Percentiles rank a stretch among this genome's conserved stretches.
Conservation (phyloP, 2,329 filamentous ascomycete species). For the Aspergillus transmontanensis region DNA sequence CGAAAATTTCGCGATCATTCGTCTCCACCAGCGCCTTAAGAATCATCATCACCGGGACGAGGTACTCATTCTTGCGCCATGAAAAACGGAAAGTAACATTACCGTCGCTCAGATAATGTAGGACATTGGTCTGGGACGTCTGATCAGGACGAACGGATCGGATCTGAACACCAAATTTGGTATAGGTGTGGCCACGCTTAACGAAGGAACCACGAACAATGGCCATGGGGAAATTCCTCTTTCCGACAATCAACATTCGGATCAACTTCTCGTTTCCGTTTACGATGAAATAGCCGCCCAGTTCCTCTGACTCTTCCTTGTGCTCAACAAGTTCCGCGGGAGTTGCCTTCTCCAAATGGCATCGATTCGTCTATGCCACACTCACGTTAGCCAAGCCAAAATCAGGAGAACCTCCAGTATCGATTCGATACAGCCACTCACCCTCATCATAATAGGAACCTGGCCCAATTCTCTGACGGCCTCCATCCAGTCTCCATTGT, state of each 20-base stretch:
- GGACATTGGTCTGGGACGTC: constrained; percentile 93
- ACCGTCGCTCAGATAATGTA: constrained; percentile 93
- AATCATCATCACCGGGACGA: constrained; percentile 96
- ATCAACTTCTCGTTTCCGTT: constrained; percentile 98
- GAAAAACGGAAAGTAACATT: constrained; percentile 97
- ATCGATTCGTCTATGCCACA: constrained; percentile 73
- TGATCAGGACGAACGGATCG: constrained; percentile 95
- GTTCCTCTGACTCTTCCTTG: constrained; percentile 94
- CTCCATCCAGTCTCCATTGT: constrained; percentile 81
- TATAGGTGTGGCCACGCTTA: constrained; percentile 84
- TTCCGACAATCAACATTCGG: constrained; percentile 84
- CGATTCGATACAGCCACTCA: constrained; percentile 42
- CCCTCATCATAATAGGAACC: constrained; percentile 90
- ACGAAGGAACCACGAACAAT: constrained; percentile 89
- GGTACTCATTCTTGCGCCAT: constrained; percentile 94
- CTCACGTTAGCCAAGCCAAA: constrained; percentile 3
- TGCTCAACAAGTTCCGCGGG: constrained; percentile 79
- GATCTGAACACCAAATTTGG: constrained; percentile 85
- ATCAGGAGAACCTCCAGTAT: background rate
- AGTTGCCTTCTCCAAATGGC: constrained; percentile 83
- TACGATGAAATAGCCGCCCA: constrained; percentile 95
- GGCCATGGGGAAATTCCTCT: constrained; percentile 92
- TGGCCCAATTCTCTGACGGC: constrained; percentile 83
- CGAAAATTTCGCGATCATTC: constrained; percentile 94
- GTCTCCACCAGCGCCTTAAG: constrained; percentile 93